Percentiles rank a stretch among this genome's conserved stretches.
phyloP scores from a whole-genome alignment of 2,329 filamentous ascomycete species.

The Byssoonygena ceratinophila region DNA sequence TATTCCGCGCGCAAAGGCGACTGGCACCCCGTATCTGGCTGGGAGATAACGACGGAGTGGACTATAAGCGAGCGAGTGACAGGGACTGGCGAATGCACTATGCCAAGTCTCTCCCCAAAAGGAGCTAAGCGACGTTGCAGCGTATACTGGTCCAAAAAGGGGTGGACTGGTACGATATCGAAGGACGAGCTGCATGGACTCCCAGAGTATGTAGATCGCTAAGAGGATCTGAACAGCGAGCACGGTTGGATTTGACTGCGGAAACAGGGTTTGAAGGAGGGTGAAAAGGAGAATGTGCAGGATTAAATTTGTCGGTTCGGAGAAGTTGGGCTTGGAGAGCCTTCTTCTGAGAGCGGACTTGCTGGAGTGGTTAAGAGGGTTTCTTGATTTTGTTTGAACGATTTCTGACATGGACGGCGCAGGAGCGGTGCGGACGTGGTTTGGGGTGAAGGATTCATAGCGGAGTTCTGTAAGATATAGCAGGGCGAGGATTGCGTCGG shows the following conservation, averaged over 20 bases:
- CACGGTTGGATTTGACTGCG: constrained; percentile 28
- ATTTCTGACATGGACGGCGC: constrained; percentile 9
- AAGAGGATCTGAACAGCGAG: constrained; percentile 32
- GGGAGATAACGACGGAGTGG: constrained; percentile 28
- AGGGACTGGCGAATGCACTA: constrained; percentile 34
- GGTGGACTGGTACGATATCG: constrained; percentile 31
- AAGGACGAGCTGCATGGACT: constrained; percentile 29
- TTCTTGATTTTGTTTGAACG: background rate
- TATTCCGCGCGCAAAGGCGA: constrained; percentile 24
- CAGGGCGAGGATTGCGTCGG: constrained; percentile 25
- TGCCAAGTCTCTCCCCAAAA: constrained; percentile 39
- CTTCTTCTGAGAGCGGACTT: background rate
- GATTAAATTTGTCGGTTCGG: constrained; percentile 28
- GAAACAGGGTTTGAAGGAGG: constrained; percentile 27
- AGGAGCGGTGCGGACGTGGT: constrained; percentile 27
- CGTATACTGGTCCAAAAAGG: constrained; percentile 34
- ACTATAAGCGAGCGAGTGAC: constrained; percentile 31
- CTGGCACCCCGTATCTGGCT: constrained; percentile 23
- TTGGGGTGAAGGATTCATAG: constrained; percentile 37
- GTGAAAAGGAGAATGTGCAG: constrained; percentile 29
- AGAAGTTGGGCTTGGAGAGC: constrained; percentile 21
- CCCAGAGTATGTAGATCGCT: constrained; percentile 36
- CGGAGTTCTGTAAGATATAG: constrained; percentile 33
- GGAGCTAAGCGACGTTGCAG: constrained; percentile 28
- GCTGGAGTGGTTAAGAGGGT: background rate